Conservation (phyloP, 371 early-diverging fungal genomes). For the Phascolomyces articulosus region DNA sequence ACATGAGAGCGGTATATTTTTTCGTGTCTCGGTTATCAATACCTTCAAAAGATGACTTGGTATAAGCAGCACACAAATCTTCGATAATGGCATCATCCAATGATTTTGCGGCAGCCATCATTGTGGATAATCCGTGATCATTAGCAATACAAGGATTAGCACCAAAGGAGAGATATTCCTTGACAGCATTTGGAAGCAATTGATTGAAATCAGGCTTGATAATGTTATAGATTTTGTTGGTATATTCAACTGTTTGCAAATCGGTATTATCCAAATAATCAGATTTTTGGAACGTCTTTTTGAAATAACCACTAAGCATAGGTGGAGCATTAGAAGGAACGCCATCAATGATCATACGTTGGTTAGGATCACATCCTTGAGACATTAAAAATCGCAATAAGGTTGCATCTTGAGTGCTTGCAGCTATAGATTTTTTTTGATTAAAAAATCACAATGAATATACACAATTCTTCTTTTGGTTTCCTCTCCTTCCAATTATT, state of each 20-base stretch:
- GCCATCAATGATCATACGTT: constrained; percentile 15
- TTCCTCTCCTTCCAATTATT: too few relatives aligned
- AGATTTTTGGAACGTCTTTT: constrained; percentile 12
- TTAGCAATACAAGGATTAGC: constrained; percentile 41
- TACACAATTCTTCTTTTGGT: too few relatives aligned
- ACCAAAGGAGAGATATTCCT: constrained; percentile 25
- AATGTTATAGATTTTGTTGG: constrained; percentile 27
- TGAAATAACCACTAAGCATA: constrained; percentile 25
- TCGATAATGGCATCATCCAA: constrained; percentile 1
- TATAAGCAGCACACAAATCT: constrained; percentile 2
- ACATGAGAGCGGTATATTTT: constrained; percentile 31
- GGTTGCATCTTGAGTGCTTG: constrained; percentile 25
- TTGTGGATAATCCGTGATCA: constrained; percentile 23
- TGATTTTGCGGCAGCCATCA: constrained; percentile 21
- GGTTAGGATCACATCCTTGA: constrained; percentile 35
- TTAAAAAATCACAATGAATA: too few relatives aligned
- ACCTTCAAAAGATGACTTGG: background rate
- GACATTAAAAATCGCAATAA: constrained; percentile 35
- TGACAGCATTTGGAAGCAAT: constrained; percentile 20
- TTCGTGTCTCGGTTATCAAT: constrained; percentile 26
- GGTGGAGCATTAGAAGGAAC: constrained; percentile 17
- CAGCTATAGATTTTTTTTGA: constrained; percentile 31
- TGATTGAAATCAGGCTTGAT: constrained; percentile 29
- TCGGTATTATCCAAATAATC: constrained; percentile 21
- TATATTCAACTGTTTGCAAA: constrained; percentile 16